Conservation (phyloP, 2,329 filamentous ascomycete species). For the Botrytis paeoniae region DNA sequence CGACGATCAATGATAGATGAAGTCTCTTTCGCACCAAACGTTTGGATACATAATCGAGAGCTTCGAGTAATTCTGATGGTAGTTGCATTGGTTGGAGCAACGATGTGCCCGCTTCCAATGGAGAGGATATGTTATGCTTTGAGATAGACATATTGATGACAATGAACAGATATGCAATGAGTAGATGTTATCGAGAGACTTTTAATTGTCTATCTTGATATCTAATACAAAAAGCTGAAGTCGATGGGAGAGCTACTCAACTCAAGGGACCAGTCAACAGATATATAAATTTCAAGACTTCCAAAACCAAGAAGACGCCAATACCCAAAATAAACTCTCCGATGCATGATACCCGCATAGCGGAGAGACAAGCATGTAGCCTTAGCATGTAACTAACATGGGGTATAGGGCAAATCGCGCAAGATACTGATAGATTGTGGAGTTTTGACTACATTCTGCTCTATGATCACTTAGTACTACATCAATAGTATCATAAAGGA, state of each 20-base stretch:
- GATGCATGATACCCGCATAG: slow-evolving; percentile 1
- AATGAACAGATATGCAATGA: background rate
- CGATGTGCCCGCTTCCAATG: slow-evolving; percentile 60
- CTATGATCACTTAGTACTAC: background rate
- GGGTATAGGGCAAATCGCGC: background rate
- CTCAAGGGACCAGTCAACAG: background rate
- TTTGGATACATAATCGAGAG: slow-evolving; percentile 57
- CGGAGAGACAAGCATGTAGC: background rate
- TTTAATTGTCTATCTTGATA: background rate
- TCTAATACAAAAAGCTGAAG: background rate
- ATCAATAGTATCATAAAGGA: background rate
- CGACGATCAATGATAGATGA: slow-evolving; percentile 56
- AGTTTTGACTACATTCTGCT: background rate
- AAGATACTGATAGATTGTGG: background rate
- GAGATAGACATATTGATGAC: slow-evolving; percentile 32
- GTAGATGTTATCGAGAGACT: background rate
- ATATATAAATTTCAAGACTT: slow-evolving; percentile 7
- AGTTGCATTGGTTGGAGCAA: slow-evolving; percentile 57
- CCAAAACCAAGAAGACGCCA: background rate
- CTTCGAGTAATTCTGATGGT: slow-evolving; percentile 52
- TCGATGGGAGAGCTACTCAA: background rate
- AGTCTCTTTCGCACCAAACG: slow-evolving; percentile 54
- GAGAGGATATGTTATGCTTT: slow-evolving; percentile 59
- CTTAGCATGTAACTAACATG: background rate
- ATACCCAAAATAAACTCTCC: slow-evolving; percentile 15